Conservation (phyloP, 2,329 filamentous ascomycete species). For the Sordariomycetes sp. region DNA sequence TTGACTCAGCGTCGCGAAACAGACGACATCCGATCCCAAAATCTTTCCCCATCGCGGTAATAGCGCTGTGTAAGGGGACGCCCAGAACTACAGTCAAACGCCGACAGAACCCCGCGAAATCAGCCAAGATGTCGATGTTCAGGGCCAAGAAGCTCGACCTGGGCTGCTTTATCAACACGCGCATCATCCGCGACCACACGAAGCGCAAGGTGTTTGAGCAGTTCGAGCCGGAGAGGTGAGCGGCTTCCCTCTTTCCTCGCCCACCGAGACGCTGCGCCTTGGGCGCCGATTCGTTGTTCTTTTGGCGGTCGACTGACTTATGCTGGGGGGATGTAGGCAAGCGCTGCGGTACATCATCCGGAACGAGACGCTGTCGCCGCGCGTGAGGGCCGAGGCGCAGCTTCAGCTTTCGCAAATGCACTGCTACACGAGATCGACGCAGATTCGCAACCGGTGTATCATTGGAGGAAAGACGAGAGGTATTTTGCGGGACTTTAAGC, state of each 20-base stretch:
- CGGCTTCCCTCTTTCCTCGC: not conserved
- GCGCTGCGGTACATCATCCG: constrained; percentile 85
- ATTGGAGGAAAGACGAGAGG: constrained; percentile 81
- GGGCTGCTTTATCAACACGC: constrained; percentile 75
- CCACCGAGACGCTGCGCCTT: too few species aligned
- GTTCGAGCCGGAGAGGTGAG: constrained; percentile 74
- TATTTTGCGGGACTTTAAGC: constrained; percentile 86
- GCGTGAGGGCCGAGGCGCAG: constrained; percentile 82
- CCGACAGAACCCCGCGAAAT: not conserved
- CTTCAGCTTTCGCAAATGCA: constrained; percentile 92
- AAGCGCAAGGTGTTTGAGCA: constrained; percentile 89
- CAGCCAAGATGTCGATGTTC: constrained; percentile 68
- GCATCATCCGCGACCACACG: constrained; percentile 83
- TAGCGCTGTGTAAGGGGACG: not conserved
- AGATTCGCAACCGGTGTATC: constrained; percentile 89
- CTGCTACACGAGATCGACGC: constrained; percentile 82
- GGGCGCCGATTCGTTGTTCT: not conserved
- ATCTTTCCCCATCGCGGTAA: not conserved
- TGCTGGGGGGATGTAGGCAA: constrained; percentile 47
- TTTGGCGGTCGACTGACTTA: not conserved
- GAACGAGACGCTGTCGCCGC: constrained; percentile 73
- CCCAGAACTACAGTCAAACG: constrained; percentile 1
- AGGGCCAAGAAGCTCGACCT: constrained; percentile 82
- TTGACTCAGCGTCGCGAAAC: not conserved
- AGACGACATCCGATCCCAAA: not conserved